Evolutionary conservation across 148 eudicot genomes (phyloP), one percentile per base, ranked within the genome.

Genomic region (Cornus florida): DNA sequence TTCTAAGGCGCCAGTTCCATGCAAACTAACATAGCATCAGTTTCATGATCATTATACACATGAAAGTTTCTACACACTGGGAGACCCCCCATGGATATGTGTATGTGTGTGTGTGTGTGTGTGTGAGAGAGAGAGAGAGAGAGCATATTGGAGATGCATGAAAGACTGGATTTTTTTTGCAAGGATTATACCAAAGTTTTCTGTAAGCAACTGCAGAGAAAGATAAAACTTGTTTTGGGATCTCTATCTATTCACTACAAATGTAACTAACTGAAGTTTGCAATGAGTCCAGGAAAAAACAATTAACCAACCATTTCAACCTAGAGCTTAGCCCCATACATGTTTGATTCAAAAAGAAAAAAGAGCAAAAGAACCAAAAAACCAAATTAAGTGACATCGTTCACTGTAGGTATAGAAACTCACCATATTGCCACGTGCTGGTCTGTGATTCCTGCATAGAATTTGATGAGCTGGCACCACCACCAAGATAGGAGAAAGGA

Each of bases 401-500:
- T 62, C 66, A 50, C 20, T 53, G 53, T 5, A 33, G 67, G 31
- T 20, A 38, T 20, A 65, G 60, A 71, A 76, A 83, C 84, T 86
- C 81, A 90, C 91, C 64, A 69, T 82, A 86, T 80, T 84, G 82
- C 83, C 81, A 70, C 50, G 67, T 66, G 76, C 81, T 73, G 35
- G 81, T 72, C 57, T 62, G 86, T 41, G 93, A 78, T 73, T 88
- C 89, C 72, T 78, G 87, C 35, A 79, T 74, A 79, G 87, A 68
- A 70, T 76, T 81, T 67, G 93, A 65, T 9, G 91, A 76, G 78
- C 70, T 78, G 77, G 85, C 68, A 60, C 87, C 80, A 66, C 87
- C 79, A 77, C 85, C 80, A 82, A 90, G 80, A 80, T 90, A 90
- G 31, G 91, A 86, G 24, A 90, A 70, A 50, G 90, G 90, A 77